A percentile compares a stretch with the other conserved stretches of the same genome.
phyloP scores from a whole-genome alignment of 768 basidiomycete genomes.

The Mycena chlorophos region DNA sequence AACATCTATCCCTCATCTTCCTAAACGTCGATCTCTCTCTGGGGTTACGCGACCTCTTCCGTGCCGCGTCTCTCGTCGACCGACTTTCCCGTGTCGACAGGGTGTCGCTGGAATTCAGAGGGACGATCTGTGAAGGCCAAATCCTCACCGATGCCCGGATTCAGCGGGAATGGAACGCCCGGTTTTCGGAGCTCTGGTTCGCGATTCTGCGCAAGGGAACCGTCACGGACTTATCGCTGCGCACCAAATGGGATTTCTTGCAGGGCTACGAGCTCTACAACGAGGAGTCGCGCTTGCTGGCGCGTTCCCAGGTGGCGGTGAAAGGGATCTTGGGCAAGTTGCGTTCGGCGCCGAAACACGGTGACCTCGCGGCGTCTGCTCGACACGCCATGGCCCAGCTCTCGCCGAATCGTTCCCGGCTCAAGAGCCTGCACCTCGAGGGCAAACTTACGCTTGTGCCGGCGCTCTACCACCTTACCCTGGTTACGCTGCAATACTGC shows the following conservation, averaged over 20 bases:
- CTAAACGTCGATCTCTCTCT: slow-evolving; percentile 3
- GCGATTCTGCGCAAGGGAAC: not conserved
- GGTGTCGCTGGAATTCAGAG: slow-evolving; percentile 1
- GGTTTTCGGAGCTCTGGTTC: not conserved
- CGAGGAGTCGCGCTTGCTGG: not conserved
- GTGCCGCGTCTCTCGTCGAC: not conserved
- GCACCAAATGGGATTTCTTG: slow-evolving; percentile 1
- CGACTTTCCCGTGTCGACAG: not conserved
- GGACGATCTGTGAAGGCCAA: not conserved
- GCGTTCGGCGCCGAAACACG: not conserved
- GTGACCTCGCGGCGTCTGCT: not conserved
- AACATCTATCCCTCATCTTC: slow-evolving; percentile 2
- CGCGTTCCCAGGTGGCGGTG: not conserved
- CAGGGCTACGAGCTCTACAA: slow-evolving; percentile 4
- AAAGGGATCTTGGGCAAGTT: not conserved
- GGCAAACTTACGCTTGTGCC: not conserved
- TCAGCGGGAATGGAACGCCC: not conserved
- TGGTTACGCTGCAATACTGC: not conserved
- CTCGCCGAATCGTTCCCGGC: not conserved
- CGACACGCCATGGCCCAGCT: not conserved
- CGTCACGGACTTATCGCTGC: not conserved
- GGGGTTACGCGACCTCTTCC: not conserved
- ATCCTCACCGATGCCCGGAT: not conserved
- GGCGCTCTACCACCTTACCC: not conserved
- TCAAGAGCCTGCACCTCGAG: not conserved